Conservation (phyloP, 2,329 filamentous ascomycete species). For the Chaetomiaceae sp. region DNA sequence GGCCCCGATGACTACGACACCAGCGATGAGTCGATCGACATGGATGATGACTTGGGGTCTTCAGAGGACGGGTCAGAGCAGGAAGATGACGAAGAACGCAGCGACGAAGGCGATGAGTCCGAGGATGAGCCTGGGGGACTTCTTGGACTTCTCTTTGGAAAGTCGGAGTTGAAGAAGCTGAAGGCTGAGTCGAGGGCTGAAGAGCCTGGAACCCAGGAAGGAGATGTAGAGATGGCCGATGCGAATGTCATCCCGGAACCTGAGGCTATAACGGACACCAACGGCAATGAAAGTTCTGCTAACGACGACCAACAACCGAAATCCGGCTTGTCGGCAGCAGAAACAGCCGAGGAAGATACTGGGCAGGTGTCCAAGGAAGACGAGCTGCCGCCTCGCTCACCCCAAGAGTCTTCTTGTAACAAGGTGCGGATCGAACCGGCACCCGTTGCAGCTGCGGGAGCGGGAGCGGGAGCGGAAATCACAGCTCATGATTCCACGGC, state of each 20-base stretch:
- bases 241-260: slow-evolving; percentile 12
- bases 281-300: background rate
- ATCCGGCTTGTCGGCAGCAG: background rate
- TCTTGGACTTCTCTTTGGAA: slow-evolving; percentile 55
- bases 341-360: background rate
- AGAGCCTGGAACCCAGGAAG: slow-evolving; percentile 18
- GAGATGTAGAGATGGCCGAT: slow-evolving; percentile 34
- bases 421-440: background rate
- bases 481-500: background rate
- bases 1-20: slow-evolving; percentile 44
- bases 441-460: background rate
- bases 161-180: slow-evolving; percentile 53
- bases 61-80: slow-evolving; percentile 45
- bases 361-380: background rate
- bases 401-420: too few species aligned
- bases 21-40: slow-evolving; percentile 62
- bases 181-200: slow-evolving; percentile 37
- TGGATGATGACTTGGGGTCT: slow-evolving; percentile 63
- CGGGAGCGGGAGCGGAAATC: too few species aligned
- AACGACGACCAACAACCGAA: background rate
- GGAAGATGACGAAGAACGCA: slow-evolving; percentile 44
- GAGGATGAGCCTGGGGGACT: slow-evolving; percentile 44
- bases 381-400: background rate
- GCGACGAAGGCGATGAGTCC: slow-evolving; percentile 40
- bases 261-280: background rate